Conservation (phyloP, 352 stramenopile genomes). For the Phytophthora ohioensis region DNA sequence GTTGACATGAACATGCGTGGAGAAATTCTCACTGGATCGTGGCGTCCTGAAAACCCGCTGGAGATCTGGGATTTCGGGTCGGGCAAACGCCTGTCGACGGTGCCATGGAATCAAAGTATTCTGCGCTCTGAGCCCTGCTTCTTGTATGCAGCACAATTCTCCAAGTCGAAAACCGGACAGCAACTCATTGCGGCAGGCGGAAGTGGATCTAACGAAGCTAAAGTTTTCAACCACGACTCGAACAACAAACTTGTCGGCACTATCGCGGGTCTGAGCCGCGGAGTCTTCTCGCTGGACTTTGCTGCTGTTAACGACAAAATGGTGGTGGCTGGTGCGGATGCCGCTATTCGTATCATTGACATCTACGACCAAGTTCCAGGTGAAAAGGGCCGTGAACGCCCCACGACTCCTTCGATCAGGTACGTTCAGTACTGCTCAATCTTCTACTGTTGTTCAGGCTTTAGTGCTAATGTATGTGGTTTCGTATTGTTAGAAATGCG, state of each 20-base stretch:
- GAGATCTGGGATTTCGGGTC: constrained; percentile 93
- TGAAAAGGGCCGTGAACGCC: constrained; percentile 74
- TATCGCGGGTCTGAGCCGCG: constrained; percentile 80
- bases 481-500: constrained; percentile 46
- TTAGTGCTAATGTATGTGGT: not conserved
- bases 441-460: too few species aligned
- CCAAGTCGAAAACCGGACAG: constrained; percentile 60
- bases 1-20: constrained; percentile 79
- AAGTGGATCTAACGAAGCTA: constrained; percentile 91
- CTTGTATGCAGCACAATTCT: constrained; percentile 91
- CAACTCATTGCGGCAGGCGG: constrained; percentile 88
- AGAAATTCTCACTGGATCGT: constrained; percentile 92
- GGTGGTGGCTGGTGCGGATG: constrained; percentile 85
- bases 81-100: constrained; percentile 72
- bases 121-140: constrained; percentile 85
- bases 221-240: constrained; percentile 87
- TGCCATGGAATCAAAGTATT: constrained; percentile 90
- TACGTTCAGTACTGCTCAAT: constrained; percentile 17
- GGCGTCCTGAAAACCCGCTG: constrained; percentile 90
- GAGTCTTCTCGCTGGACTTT: constrained; percentile 91
- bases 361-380: constrained; percentile 81
- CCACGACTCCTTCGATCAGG: constrained; percentile 78
- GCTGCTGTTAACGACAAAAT: constrained; percentile 77
- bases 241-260: constrained; percentile 87
- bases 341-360: constrained; percentile 91